These are phyloP conservation scores for Zygosaccharomyces pseudobailii DNA, from an alignment of 1,139 yeast species.

Conservation along the genomic window DNA sequence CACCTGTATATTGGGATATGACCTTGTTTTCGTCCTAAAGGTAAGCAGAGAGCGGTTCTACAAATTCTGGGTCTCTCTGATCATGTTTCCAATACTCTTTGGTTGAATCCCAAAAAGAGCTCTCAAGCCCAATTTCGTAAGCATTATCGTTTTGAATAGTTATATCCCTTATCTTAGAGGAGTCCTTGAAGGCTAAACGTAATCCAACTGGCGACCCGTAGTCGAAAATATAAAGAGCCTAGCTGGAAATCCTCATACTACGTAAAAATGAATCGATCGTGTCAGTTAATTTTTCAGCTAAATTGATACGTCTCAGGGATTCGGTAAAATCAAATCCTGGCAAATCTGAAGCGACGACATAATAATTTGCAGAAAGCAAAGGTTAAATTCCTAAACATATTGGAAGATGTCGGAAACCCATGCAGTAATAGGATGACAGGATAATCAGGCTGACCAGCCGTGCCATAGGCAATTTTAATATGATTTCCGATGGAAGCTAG, in stretches of 20 bases:
- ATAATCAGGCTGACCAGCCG: conserved; percentile 35
- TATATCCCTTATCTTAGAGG: conserved; percentile 33
- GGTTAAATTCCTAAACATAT: conserved; percentile 38
- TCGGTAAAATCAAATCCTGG: conserved; percentile 39
- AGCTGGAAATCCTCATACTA: not conserved
- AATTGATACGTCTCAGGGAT: conserved; percentile 31
- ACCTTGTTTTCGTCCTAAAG: conserved; percentile 24
- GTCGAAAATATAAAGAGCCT: conserved; percentile 39
- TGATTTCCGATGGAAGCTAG: conserved; percentile 6
- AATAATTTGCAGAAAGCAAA: conserved; percentile 30
- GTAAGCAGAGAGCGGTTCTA: conserved; percentile 20
- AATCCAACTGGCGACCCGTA: conserved; percentile 43
- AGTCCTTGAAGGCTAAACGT: conserved; percentile 36
- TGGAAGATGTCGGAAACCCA: conserved; percentile 44
- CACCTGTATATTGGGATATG: conserved; percentile 35
- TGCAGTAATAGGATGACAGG: conserved; percentile 40
- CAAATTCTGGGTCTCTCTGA: conserved; percentile 13
- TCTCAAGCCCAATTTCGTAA: conserved; percentile 39
- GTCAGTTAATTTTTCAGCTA: conserved; percentile 34
- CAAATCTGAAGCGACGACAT: conserved; percentile 32
- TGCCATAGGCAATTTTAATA: conserved; percentile 37
- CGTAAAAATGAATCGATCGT: conserved; percentile 26
- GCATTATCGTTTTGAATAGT: conserved; percentile 44
- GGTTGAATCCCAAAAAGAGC: conserved; percentile 39
- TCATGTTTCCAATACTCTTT: conserved; percentile 34